phyloP scores from a whole-genome alignment of 345 rosid genomes.

The Eucalyptus cloeziana region DNA sequence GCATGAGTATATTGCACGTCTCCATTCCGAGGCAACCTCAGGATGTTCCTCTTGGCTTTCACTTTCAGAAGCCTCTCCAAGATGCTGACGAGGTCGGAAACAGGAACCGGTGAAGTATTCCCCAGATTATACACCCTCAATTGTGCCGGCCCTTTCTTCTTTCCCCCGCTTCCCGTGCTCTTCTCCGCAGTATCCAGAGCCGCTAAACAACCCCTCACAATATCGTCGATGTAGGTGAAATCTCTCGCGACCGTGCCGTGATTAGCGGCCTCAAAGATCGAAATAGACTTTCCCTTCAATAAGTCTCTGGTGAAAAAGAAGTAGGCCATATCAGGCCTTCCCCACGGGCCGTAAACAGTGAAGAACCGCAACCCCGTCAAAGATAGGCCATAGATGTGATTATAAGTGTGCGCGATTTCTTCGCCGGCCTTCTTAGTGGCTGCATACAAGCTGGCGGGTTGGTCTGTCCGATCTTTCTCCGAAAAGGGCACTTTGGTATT shows the following conservation, averaged over 20 bases:
- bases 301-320: constrained; percentile 40
- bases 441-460: constrained; percentile 67
- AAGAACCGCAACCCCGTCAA: constrained; percentile 40
- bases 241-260: constrained; percentile 52
- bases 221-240: constrained; percentile 90
- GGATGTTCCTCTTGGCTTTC: constrained; percentile 68
- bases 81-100: constrained; percentile 65
- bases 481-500: constrained; percentile 38
- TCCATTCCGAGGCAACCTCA: constrained; percentile 86
- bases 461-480: constrained; percentile 71
- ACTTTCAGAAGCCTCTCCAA: constrained; percentile 79
- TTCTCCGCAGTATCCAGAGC: constrained; percentile 85
- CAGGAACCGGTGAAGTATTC: constrained; percentile 90
- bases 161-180: constrained; percentile 91
- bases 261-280: constrained; percentile 26
- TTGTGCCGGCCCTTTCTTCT: constrained; percentile 79
- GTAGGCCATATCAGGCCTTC: constrained; percentile 50
- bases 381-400: constrained; percentile 39
- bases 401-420: constrained; percentile 43
- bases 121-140: constrained; percentile 88
- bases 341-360: constrained; percentile 48
- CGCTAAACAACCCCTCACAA: constrained; percentile 81
- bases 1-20: constrained; percentile 94
- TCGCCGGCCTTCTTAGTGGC: constrained; percentile 48
- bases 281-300: constrained; percentile 25